Conservation (phyloP, 2,329 filamentous ascomycete genomes). For the Macrophomina phaseolina region DNA sequence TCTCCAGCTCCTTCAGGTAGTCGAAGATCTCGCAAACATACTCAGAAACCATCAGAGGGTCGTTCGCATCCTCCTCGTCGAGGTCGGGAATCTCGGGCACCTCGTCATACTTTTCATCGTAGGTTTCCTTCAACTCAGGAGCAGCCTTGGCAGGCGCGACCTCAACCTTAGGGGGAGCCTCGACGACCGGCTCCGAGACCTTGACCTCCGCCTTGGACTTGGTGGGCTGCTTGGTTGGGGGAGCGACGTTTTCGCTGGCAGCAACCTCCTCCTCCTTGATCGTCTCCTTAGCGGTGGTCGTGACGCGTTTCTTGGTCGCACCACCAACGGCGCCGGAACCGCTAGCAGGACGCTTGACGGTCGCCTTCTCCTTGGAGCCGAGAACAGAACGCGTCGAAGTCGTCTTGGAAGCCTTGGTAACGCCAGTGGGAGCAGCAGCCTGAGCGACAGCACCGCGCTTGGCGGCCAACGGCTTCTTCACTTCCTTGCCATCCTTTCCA, state of each 20-base stretch:
- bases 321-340: constrained; percentile 71
- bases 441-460: constrained; percentile 76
- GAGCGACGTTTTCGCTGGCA: constrained; percentile 66
- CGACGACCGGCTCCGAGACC: constrained; percentile 38
- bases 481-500: constrained; percentile 58
- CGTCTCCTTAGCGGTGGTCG: constrained; percentile 57
- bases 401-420: constrained; percentile 72
- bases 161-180: constrained; percentile 33
- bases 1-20: constrained; percentile 87
- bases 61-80: constrained; percentile 86
- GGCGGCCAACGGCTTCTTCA: constrained; percentile 72
- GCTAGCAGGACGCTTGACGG: constrained; percentile 72
- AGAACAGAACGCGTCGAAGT: constrained; percentile 68
- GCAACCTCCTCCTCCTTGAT: constrained; percentile 60
- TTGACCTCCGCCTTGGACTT: constrained; percentile 36
- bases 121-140: constrained; percentile 34
- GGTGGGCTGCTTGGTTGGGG: constrained; percentile 52
- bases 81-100: constrained; percentile 59
- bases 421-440: constrained; percentile 75
- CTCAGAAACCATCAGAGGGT: constrained; percentile 97
- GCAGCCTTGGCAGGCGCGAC: constrained; percentile 38
- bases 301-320: constrained; percentile 72
- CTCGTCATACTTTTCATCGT: constrained; percentile 35
- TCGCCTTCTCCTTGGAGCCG: constrained; percentile 73
- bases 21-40: constrained; percentile 98